These are phyloP conservation scores for Backusella tuberculispora DNA, from an alignment of 192 early-diverging fungal genomes.

Conservation along the genomic window DNA sequence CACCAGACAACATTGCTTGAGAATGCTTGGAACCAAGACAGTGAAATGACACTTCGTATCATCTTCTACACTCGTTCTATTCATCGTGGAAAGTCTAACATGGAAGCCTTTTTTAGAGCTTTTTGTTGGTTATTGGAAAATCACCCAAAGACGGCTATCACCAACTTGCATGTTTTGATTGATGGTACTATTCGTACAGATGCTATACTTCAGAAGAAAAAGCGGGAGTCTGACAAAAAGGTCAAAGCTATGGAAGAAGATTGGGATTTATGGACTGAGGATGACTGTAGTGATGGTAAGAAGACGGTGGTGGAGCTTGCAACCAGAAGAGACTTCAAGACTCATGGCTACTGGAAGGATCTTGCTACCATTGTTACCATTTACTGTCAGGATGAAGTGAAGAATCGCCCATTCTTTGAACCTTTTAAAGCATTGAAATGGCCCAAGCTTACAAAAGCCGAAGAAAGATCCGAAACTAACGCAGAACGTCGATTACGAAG, in stretches of 20 bases:
- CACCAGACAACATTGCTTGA: neutral
- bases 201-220: neutral
- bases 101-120: conserved; percentile 34
- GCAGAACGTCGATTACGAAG: neutral
- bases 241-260: conserved; percentile 4
- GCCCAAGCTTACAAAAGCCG: neutral
- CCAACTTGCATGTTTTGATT: conserved; percentile 38
- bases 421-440: conserved; percentile 15
- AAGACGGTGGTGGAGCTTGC: neutral
- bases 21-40: conserved; percentile 32
- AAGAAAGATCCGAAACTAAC: neutral
- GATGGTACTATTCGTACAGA: conserved; percentile 27
- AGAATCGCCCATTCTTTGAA: neutral
- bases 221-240: conserved; percentile 9
- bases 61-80: conserved; percentile 47
- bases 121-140: conserved; percentile 41
- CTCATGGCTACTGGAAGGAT: conserved; percentile 53
- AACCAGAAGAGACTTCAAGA: conserved; percentile 1
- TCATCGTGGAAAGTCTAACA: conserved; percentile 42
- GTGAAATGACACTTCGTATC: conserved; percentile 36
- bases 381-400: conserved; percentile 30
- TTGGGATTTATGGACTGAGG: conserved; percentile 19
- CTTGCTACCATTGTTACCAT: conserved; percentile 40
- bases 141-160: conserved; percentile 44
- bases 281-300: conserved; percentile 1